Percentiles rank a stretch among this genome's conserved stretches.
These are phyloP conservation scores for Leersia perrieri DNA, from an alignment of 176 grass and related monocot genomes.

Conservation along the genomic window DNA sequence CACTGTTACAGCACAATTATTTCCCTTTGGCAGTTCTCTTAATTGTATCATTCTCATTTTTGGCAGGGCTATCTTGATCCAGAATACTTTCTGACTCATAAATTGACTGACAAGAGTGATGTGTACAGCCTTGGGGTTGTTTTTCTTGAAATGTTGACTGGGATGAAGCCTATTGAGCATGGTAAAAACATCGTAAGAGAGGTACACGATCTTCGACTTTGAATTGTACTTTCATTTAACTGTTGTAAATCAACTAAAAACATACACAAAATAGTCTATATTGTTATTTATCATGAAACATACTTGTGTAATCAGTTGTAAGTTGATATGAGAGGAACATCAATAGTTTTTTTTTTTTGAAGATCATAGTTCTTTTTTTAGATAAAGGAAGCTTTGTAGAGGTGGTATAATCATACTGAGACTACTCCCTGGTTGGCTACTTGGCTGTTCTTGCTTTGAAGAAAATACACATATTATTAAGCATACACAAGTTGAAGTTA, in stretches of 20 bases:
- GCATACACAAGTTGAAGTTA: not conserved
- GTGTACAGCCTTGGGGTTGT: constrained; percentile 92
- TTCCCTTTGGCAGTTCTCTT: not conserved
- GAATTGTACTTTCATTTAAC: not conserved
- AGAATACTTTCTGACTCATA: constrained; percentile 88
- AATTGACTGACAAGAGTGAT: constrained; percentile 91
- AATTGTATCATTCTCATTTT: constrained; percentile 16
- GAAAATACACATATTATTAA: not conserved
- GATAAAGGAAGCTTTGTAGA: no score
- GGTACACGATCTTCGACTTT: constrained; percentile 42
- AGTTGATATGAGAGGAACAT: not conserved
- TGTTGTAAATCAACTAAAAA: not conserved
- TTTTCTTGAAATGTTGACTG: constrained; percentile 81
- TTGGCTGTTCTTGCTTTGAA: not conserved
- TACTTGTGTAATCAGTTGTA: not conserved
- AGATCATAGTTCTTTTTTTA: no score
- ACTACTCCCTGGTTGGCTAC: no score
- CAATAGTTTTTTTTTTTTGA: not conserved
- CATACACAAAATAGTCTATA: not conserved
- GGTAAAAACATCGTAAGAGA: constrained; percentile 98
- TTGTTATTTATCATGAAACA: not conserved
- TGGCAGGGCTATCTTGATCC: constrained; percentile 95
- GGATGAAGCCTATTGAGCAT: constrained; percentile 80
- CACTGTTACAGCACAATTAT: not conserved
- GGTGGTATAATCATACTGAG: no score